phyloP scores from a whole-genome alignment of 2,329 filamentous ascomycete species.

The Raffaelea ambrosiae region DNA sequence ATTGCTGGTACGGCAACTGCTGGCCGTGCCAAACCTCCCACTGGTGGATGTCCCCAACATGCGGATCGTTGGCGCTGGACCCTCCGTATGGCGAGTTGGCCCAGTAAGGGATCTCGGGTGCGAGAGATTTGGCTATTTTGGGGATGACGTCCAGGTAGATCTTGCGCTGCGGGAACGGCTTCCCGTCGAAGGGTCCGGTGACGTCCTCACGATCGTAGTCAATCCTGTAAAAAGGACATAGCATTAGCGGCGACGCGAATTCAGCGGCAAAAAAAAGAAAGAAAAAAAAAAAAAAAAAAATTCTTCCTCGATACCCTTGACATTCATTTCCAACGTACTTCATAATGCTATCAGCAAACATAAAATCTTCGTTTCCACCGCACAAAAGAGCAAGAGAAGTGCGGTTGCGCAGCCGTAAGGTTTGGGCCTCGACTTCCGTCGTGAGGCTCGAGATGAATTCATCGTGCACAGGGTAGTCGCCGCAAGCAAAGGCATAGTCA shows the following conservation, averaged over 20 bases:
- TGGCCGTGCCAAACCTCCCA: slow-evolving; percentile 77
- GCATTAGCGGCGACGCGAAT: no score
- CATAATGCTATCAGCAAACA: slow-evolving; percentile 1
- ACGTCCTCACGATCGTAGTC: not conserved
- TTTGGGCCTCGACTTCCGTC: slow-evolving; percentile 50
- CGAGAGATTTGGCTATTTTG: not conserved
- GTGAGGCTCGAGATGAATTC: slow-evolving; percentile 49
- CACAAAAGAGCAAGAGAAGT: slow-evolving; percentile 63
- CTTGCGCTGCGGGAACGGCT: not conserved
- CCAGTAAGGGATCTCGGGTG: not conserved
- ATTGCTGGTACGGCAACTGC: slow-evolving; percentile 68
- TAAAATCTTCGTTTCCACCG: slow-evolving; percentile 61
- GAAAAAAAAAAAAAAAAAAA: not conserved
- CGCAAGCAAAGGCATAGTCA: slow-evolving; percentile 64
- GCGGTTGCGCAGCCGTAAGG: slow-evolving; percentile 43
- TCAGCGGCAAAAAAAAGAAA: no score
- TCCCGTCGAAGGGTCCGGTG: not conserved
- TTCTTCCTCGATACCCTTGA: no score
- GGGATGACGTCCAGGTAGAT: not conserved
- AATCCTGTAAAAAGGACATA: not conserved
- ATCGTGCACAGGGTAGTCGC: slow-evolving; percentile 54
- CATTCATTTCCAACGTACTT: no score
- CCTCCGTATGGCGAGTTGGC: not conserved
- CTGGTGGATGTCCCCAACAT: slow-evolving; percentile 63
- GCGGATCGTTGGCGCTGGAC: slow-evolving; percentile 37